Conservation (phyloP, 2,329 filamentous ascomycete genomes). For the Phialophora tarda region DNA sequence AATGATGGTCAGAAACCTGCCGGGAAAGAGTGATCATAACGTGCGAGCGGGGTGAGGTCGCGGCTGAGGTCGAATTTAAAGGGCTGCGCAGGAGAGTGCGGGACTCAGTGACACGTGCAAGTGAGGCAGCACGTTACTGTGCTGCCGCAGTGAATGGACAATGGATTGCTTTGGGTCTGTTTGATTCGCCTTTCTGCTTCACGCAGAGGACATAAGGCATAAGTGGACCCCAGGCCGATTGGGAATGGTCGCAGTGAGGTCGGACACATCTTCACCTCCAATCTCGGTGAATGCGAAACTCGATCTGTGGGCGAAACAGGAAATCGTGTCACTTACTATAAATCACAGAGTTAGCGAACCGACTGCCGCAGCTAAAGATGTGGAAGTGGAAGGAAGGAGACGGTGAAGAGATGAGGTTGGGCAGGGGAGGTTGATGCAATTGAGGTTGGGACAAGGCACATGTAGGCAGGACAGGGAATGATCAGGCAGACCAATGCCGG, state of each 20-base stretch:
- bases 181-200: constrained; percentile 24
- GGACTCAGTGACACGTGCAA: constrained; percentile 29
- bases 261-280: constrained; percentile 19
- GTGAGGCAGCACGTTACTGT: constrained; percentile 25
- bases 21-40: constrained; percentile 23
- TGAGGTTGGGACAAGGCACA: constrained; percentile 25
- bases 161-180: constrained; percentile 22
- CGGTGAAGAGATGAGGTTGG: constrained; percentile 30
- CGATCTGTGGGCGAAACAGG: constrained; percentile 25
- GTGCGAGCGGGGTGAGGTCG: constrained; percentile 31
- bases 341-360: constrained; percentile 28
- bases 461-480: constrained; percentile 31
- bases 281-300: constrained; percentile 13
- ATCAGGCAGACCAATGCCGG: constrained; percentile 31
- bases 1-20: constrained; percentile 43
- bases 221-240: constrained; percentile 34
- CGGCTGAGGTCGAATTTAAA: constrained; percentile 32
- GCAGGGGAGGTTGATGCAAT: constrained; percentile 27
- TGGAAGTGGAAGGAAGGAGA: constrained; percentile 28
- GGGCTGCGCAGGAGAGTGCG: constrained; percentile 24
- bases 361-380: constrained; percentile 16
- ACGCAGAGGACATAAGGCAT: constrained; percentile 29
- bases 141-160: constrained; percentile 17
- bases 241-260: constrained; percentile 27
- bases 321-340: constrained; percentile 37